Conservation (phyloP, 129 eudicot species). For the Flaveria robusta region DNA sequence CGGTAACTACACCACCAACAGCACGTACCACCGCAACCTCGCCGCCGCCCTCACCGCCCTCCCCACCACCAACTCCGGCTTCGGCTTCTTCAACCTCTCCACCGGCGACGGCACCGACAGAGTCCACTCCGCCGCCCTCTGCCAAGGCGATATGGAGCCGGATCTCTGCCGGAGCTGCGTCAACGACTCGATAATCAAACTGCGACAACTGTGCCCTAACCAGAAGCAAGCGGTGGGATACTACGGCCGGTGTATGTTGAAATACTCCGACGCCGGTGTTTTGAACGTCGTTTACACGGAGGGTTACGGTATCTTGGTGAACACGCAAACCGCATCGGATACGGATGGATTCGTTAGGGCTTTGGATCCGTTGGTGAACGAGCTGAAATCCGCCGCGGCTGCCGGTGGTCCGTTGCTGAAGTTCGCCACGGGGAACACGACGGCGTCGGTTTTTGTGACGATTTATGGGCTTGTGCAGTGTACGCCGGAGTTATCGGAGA, state of each 20-base stretch:
- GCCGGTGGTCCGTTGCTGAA: background rate
- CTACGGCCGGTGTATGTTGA: background rate
- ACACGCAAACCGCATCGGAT: background rate
- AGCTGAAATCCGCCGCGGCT: background rate
- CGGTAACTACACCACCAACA: background rate
- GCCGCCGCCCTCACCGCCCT: background rate
- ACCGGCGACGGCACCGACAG: background rate
- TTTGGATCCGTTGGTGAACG: background rate
- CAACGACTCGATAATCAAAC: background rate
- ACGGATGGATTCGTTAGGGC: background rate
- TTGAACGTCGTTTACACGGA: background rate
- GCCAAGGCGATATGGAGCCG: background rate
- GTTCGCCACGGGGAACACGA: background rate
- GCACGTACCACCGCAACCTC: background rate
- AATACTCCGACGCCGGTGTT: background rate
- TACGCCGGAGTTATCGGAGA: constrained; percentile 10
- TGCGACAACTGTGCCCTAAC: background rate
- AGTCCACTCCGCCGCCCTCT: constrained; percentile 9
- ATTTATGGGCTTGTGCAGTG: constrained; percentile 16
- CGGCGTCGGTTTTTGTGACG: background rate
- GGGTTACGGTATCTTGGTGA: background rate
- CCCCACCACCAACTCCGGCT: constrained; percentile 3
- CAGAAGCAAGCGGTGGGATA: background rate
- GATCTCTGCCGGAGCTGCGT: background rate
- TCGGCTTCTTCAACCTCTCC: background rate